Evolutionary conservation across 2,329 filamentous ascomycete genomes (phyloP), one percentile per base, ranked within the genome.

Genomic region (Venturia oleaginea): DNA sequence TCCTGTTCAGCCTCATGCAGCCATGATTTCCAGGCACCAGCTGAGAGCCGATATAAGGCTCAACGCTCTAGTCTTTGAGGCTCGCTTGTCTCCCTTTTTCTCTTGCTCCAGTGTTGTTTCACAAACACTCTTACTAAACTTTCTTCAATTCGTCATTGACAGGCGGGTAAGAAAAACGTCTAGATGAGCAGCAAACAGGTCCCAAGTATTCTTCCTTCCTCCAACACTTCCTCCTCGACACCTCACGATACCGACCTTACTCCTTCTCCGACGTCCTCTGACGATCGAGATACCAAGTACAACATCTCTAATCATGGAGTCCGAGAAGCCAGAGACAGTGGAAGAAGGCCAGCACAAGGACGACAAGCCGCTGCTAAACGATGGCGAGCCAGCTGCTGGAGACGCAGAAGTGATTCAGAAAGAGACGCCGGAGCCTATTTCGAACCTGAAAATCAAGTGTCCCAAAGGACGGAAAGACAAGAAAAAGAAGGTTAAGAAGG

Each of bases 231-330:
- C 24, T 37, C 42, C n/a, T 32, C 61, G 8, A 62, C 30, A 46
- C 61, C 24, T 32, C 61, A 51, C 38, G 27, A 61, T 24, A 42
- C 61, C 65, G 22, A 55, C 51, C 38, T 64, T 43, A 71, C 69
- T 27, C 69, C 70, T 37, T 65, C 69, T 15, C 69, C 70, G 13
- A 69, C 71, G 30, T 67, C 70, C 32, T 70, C 70, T 43, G 67
- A 69, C 59, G 66, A 68, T 40, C 66, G 68, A 22, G 63, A 67
- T 59, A 66, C 66, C 60, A 64, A 65, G 15, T 38, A 65, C 22
- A 63, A 63, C 38, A 57, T 42, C 40, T 51, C 61, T 17, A 42
- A 64, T 65, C 19, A 68, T 54, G 42, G 40, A 46, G n/a, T 46
- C 38, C 15, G 34, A 34, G 34, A 64, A 61, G 34, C 22, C 46